Evolutionary conservation across 2,329 filamentous ascomycete genomes (phyloP).

Genomic region (Curvularia hawaiiensis): DNA sequence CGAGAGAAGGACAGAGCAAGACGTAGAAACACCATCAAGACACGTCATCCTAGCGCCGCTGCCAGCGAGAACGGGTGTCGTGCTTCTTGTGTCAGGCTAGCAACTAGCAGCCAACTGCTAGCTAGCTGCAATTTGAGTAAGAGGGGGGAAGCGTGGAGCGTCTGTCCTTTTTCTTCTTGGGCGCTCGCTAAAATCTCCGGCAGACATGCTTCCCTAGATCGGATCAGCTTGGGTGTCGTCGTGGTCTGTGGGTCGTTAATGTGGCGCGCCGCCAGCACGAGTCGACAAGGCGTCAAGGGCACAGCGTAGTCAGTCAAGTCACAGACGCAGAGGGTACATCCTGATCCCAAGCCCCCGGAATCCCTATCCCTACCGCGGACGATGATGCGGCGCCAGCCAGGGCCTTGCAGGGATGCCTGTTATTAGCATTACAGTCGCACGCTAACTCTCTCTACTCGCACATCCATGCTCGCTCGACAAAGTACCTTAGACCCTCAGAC

Average conservation of each 20-base stretch:
- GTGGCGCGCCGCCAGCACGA: constrained; percentile 46
- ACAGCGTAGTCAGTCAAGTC: constrained; percentile 37
- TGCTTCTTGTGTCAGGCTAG: constrained; percentile 40
- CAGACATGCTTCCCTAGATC: constrained; percentile 37
- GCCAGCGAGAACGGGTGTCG: constrained; percentile 23
- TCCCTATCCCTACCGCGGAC: constrained; percentile 39
- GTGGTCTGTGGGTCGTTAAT: constrained; percentile 44
- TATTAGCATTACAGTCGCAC: constrained; percentile 41
- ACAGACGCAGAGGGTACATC: constrained; percentile 37
- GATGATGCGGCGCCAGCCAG: constrained; percentile 37
- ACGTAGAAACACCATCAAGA: constrained; percentile 11
- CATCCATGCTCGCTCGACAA: constrained; percentile 35
- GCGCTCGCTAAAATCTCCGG: constrained; percentile 35
- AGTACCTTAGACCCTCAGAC: constrained; percentile 34
- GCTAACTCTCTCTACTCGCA: constrained; percentile 41
- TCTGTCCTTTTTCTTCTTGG: constrained; percentile 31
- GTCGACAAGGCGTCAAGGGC: constrained; percentile 39
- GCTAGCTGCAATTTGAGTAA: constrained; percentile 28
- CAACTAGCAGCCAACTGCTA: constrained; percentile 13
- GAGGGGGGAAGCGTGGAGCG: constrained; percentile 15
- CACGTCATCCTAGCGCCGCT: constrained; percentile 39
- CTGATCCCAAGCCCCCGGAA: constrained; percentile 40
- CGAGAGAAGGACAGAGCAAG: constrained; percentile 16
- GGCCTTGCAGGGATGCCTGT: constrained; percentile 37
- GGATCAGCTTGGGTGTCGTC: constrained; percentile 36